These are phyloP conservation scores for Podaxis rugospora DNA, from an alignment of 768 basidiomycete species.

Conservation along the genomic window DNA sequence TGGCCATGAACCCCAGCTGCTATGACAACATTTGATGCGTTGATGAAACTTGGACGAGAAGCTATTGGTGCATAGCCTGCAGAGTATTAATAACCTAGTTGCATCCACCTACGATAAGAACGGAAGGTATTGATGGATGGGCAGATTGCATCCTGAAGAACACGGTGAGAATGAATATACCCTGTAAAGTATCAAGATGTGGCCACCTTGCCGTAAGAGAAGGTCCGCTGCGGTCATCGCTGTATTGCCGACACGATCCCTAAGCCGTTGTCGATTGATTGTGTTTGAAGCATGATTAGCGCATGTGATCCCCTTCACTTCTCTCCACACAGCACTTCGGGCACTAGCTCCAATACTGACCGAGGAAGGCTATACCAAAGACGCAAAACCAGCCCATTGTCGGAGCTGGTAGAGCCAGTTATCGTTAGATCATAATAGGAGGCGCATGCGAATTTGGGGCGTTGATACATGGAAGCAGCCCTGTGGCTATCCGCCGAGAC, in stretches of 20 bases:
- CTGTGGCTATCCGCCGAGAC: conserved; percentile 4
- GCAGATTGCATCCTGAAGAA: conserved; percentile 7
- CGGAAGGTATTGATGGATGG: conserved; percentile 8
- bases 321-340: neutral
- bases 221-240: neutral
- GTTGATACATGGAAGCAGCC: neutral
- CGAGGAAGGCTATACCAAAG: neutral
- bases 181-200: neutral
- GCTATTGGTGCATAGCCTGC: conserved; percentile 11
- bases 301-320: neutral
- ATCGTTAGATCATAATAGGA: neutral
- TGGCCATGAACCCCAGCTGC: conserved; percentile 3
- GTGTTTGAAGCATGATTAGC: conserved; percentile 5
- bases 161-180: conserved; percentile 4
- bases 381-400: neutral
- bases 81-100: conserved; percentile 2
- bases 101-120: conserved; percentile 7
- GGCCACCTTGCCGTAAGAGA: neutral
- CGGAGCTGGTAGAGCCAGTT: neutral
- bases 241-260: conserved; percentile 4
- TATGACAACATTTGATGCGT: conserved; percentile 12
- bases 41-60: conserved; percentile 12
- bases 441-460: neutral
- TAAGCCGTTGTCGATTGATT: conserved; percentile 3
- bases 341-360: neutral